Base-by-base conservation (phyloP, 768 basidiomycete species). In the Xanthoconium stramineum region DNA sequence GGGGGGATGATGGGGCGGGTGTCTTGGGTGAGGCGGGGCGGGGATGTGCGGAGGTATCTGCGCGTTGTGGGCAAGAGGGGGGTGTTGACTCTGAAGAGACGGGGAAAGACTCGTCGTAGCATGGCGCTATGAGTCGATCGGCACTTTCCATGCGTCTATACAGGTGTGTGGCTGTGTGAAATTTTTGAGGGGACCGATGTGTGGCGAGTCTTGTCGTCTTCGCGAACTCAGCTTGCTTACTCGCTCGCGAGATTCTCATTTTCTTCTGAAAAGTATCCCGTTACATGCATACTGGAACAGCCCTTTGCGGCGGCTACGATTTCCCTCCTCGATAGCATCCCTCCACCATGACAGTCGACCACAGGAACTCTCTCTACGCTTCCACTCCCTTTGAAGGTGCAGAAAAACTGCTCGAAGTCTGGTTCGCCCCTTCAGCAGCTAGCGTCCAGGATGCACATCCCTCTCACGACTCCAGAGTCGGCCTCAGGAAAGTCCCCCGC, bases 341-440 rank as follows among this genome's bases (percentile, higher is more conserved):
- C 57, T 53, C 5, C 60, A 62, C 69, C 60, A 74, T 72, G 69
- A 61, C 70, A 50, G 17, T 62, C 20, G 57, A 59, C 60, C 58
- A 65, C 56, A 50, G 62, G 36, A 56, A 51, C 46, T 29, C 59
- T 29, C 61, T 68, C 56, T 65, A 72, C 36, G 38, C 58, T 17
- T 75, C 77, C 47, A 73, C 80, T 36, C 88, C 89, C 14, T 96
- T 95, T 64, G 94, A 95, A 72, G 94, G 94, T 20, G 89, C 94
- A 57, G 94, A 96, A 76, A 96, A 96, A 70, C 82, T 98, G 40
- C 83, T 98, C 45, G 97, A 99, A 76, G 84, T 98, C 48, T 98
- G 97, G 97, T 98, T 98, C 74, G 86, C 90, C 2, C 91, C 93
- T 13, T 87, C 87, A 9, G 74, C 85, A 6, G 78, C 81, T 10